Base-by-base conservation (phyloP, 345 rosid genomes). In the Gossypium arboreum region DNA sequence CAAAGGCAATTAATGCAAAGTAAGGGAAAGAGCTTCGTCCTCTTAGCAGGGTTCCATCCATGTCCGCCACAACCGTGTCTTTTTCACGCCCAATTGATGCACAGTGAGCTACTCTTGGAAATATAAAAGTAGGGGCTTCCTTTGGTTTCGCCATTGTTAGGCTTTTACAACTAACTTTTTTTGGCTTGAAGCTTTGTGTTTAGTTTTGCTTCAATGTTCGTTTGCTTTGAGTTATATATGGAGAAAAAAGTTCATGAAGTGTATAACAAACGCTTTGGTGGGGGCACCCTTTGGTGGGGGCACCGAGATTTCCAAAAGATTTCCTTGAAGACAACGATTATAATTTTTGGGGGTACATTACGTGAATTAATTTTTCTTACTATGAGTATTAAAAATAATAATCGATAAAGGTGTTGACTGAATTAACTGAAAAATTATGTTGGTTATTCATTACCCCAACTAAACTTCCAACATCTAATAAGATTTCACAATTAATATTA, bases 1-100 rank as follows among this genome's bases (percentile, higher is more conserved):
- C 98, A 61, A 87, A 87, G 4, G 98, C 94, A 0, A 93, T 81
- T 10, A 92, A 84, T 20, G 85, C 87, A 72, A 90, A 92, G 84
- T 88, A 90, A 18, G 97, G 90, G 78, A 86, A 86, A 15, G 87
- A 79, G 78, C 84, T 83, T 2, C 78, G 71, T 56, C 89, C 91
- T 22, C 81, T 75, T 18, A 91, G 79, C 68, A 93, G 71, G 72
- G 95, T 89, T 7, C 97, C 98, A 57, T 93, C 97, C 83, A 91
- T 76, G 70, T 90, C 97, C 0, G 95, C 88, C 1, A 88, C 91
- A 48, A 90, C 94, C 16, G 94, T 81, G 55, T 86, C 79, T 25
- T 84, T 83, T 75, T 86, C 89, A 12, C 87, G 68, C 17, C 91
- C 89, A 11, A 64, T 76, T 7, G 88, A 83, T 8, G 70, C 56